Evolutionary conservation across 192 early-diverging fungal genomes (phyloP).

Genomic region (Linnemannia zychae): DNA sequence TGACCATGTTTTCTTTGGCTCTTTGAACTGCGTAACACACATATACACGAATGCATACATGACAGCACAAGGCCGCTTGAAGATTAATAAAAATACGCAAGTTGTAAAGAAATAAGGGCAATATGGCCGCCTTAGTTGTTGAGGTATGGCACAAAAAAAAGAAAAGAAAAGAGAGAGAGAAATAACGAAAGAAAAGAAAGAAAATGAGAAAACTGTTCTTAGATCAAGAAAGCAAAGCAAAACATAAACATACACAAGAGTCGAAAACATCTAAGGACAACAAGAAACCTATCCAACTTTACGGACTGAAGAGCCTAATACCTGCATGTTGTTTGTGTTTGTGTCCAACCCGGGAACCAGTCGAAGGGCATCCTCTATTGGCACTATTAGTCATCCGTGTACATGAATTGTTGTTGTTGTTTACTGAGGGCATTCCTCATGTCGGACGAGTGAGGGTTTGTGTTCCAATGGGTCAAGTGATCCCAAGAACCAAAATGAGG

Average conservation of each 20-base stretch:
- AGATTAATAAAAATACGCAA: not conserved
- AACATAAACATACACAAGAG: not conserved
- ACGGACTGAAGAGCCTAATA: not conserved
- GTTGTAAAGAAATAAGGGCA: not conserved
- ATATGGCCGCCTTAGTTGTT: no score
- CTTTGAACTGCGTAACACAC: not conserved
- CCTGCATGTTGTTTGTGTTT: not conserved
- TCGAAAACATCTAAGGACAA: not conserved
- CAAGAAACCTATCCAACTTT: not conserved
- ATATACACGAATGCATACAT: conserved; percentile 10
- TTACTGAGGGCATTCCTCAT: conserved; percentile 11
- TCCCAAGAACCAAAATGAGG: not conserved
- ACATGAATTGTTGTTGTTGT: not conserved
- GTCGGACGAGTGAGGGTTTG: conserved; percentile 12
- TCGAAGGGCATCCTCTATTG: not conserved
- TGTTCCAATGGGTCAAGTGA: not conserved
- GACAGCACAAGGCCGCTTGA: not conserved
- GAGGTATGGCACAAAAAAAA: not conserved
- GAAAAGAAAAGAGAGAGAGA: not conserved
- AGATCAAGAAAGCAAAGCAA: not conserved
- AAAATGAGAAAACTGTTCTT: not conserved
- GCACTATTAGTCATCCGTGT: conserved; percentile 3
- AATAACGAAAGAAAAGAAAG: not conserved
- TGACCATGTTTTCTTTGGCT: not conserved
- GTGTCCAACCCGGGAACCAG: not conserved